phyloP scores from a whole-genome alignment of 2,329 filamentous ascomycete species.

The Scytalidium sp. region DNA sequence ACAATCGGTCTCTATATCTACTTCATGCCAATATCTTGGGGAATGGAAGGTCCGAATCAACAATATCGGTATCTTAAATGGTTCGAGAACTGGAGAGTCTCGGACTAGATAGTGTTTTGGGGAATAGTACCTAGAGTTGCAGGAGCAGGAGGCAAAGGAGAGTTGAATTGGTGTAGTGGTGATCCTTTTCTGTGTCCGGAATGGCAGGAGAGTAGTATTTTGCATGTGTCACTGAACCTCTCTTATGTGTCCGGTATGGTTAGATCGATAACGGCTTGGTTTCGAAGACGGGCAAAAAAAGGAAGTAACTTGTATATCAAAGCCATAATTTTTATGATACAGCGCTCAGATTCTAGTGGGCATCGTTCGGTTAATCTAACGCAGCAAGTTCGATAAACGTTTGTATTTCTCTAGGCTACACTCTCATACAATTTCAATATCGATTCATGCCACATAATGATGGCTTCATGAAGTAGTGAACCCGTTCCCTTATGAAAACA shows the following conservation, averaged over 20 bases:
- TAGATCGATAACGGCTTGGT: neutral
- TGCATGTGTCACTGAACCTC: conserved; percentile 1
- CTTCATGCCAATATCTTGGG: conserved; percentile 94
- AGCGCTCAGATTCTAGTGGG: too few species aligned
- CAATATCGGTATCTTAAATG: conserved; percentile 93
- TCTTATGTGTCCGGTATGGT: neutral
- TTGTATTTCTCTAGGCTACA: too few species aligned
- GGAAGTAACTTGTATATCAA: neutral
- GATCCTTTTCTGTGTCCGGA: too few species aligned
- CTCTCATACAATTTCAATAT: too few species aligned
- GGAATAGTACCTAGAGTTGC: neutral
- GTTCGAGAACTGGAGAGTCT: conserved; percentile 73
- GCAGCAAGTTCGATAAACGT: too few species aligned
- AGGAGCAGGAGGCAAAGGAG: neutral
- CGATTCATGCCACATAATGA: too few species aligned
- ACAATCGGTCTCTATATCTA: conserved; percentile 81
- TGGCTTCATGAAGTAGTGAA: too few species aligned
- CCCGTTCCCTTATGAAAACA: too few species aligned
- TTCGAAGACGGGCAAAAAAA: neutral
- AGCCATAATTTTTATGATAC: neutral
- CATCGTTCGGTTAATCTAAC: too few species aligned
- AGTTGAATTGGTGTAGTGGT: conserved; percentile 10
- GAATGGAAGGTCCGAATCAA: conserved; percentile 82
- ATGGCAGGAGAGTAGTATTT: neutral
- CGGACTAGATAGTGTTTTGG: conserved; percentile 19